Evolutionary conservation across 345 rosid genomes (phyloP), one percentile per base, ranked within the genome.

Genomic region (Citrus sinensis): DNA sequence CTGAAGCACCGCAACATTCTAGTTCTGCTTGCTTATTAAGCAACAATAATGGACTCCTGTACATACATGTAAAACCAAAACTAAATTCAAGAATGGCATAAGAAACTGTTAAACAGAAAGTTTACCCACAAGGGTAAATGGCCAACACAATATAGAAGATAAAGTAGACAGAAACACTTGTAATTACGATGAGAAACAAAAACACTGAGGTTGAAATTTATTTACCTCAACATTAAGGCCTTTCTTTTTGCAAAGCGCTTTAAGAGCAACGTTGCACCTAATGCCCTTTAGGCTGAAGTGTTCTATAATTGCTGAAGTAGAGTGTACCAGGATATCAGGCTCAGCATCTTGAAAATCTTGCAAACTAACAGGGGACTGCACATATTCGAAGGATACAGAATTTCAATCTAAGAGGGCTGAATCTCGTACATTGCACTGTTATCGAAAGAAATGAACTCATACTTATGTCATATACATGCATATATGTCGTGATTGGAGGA

Each of bases 261-360:
- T 92, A 20, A 93, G 92, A 73, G 96, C 94, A 82, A 79, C 77
- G 81, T 85, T 81, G 78, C 87, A 90, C 54, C 79, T 80, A 73
- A 87, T 88, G 73, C 97, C 97, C 75, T 85, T 90, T 77, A 81
- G 82, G n/a, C 84, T 83, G 74, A 93, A 89, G 74, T 85, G 92
- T 37, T 90, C 94, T 67, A 95, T 77, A 80, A 92, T 93, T 83
- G 88, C 88, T 35, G 88, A 78, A 72, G 90, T 87, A 29, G 90
- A 92, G 86, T 95, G 90, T 40, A 80, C 93, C 78, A 95, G 88
- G 75, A 82, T 74, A 83, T 92, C 99, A 67, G 97, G 92, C 80
- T 95, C 99, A 1, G 97, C 98, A 81, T 92, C 98, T 88, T 91
- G 96, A 86, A 92, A 92, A 80, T 93, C 95, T 84, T 90, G 87